These are phyloP conservation scores for Diospyros kaki DNA, from an alignment of 148 eudicot genomes.

Conservation along the genomic window DNA sequence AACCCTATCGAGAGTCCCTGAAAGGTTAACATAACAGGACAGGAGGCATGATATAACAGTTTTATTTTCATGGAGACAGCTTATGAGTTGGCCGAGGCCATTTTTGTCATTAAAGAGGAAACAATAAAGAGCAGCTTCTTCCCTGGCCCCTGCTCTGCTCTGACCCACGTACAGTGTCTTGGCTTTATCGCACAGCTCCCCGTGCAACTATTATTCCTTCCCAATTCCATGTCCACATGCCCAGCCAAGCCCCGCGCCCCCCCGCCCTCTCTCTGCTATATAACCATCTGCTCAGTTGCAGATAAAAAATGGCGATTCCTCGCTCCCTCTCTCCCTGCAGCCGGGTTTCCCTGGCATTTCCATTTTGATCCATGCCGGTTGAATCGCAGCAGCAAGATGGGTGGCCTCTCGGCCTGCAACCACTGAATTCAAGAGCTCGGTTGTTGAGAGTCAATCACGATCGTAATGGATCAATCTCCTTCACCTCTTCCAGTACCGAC, in stretches of 20 bases:
- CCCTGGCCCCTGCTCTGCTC: not conserved
- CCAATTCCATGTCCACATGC: conserved; percentile 1
- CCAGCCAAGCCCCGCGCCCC: not conserved
- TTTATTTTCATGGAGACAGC: no score
- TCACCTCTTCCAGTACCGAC: conserved; percentile 36
- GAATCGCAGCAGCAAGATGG: conserved; percentile 42
- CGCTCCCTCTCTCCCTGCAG: conserved; percentile 4
- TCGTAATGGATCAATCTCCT: conserved; percentile 38
- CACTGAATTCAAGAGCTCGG: conserved; percentile 40
- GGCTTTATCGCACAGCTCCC: conserved; percentile 1
- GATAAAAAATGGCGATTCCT: not conserved
- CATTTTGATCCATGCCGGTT: not conserved
- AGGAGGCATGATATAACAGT: no score
- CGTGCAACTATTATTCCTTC: conserved; percentile 3
- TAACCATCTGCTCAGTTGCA: not conserved
- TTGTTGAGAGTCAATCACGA: conserved; percentile 29
- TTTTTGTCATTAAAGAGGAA: not conserved
- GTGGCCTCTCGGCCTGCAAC: conserved; percentile 65
- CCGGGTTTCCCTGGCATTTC: not conserved
- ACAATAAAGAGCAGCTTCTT: not conserved
- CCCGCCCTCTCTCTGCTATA: no score
- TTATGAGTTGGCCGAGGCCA: not conserved
- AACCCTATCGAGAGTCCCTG: no score
- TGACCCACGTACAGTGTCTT: not conserved
- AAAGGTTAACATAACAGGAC: no score